Conservation (phyloP, 495 filamentous ascomycete genomes). For the Mytilinidion resinicola region DNA sequence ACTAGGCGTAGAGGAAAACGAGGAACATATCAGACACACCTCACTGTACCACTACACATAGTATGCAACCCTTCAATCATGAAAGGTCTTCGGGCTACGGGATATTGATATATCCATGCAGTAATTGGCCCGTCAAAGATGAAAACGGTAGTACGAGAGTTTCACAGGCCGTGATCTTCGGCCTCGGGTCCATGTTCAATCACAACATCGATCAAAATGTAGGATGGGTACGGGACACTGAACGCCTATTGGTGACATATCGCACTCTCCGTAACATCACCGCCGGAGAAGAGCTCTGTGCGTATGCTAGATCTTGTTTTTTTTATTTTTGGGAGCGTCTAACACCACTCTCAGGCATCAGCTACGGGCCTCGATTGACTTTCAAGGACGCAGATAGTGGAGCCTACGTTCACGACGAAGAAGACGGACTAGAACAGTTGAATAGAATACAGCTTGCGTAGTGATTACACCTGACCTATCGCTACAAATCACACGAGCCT, state of each 20-base stretch:
- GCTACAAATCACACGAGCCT: too few relatives aligned
- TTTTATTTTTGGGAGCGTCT: not conserved
- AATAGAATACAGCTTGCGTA: constrained; percentile 30
- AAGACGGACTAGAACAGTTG: constrained; percentile 25
- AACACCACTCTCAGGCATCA: constrained; percentile 37
- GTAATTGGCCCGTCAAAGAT: constrained; percentile 38
- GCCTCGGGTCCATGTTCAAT: constrained; percentile 55
- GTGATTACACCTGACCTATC: not conserved
- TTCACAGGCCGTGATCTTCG: constrained; percentile 49
- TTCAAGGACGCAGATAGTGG: constrained; percentile 46
- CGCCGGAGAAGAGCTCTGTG: constrained; percentile 48
- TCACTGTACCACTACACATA: constrained; percentile 52
- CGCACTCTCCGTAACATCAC: constrained; percentile 45
- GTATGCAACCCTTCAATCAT: constrained; percentile 31
- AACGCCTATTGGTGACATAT: constrained; percentile 43
- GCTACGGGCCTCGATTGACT: constrained; percentile 47
- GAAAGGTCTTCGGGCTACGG: not conserved
- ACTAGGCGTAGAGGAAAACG: constrained; percentile 42
- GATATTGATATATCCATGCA: constrained; percentile 7
- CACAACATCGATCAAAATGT: constrained; percentile 51
- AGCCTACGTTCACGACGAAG: constrained; percentile 1
- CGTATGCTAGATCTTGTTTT: constrained; percentile 8
- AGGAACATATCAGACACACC: constrained; percentile 44
- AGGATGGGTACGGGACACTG: constrained; percentile 46
- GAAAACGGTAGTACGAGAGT: constrained; percentile 16